Evolutionary conservation across 1,284 basidiomycete species (phyloP), one percentile per base, ranked within the genome.

Genomic region (Polyporus tsugae): DNA sequence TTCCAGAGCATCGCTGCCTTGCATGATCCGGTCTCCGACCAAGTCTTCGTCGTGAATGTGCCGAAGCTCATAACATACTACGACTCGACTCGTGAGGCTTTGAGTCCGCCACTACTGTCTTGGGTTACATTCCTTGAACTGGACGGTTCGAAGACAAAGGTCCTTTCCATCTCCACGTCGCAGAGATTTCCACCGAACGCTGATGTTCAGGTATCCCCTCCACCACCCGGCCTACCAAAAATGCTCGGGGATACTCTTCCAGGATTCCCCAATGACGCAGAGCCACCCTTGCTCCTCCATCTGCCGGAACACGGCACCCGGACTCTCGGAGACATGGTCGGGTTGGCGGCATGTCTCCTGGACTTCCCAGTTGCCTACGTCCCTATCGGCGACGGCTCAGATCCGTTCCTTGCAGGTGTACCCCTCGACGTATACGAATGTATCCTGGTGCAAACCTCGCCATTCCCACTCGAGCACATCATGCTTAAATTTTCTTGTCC

Each of bases 361-460:
- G 88, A 88, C 72, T 90, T 89, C 67, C 85, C 86, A 10, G 81
- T 89, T 7, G 87, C 86, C 19, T 89, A 89, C 68, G 76, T 84
- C 33, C 87, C 87, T n/a, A 66, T 71, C 7, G 76, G 76, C 19
- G 59, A 76, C 2, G 70, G 75, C 2, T 76, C 78, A 46, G 80
- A 76, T 1, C 70, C 77, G 7, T 86, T 85, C 73, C 79, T 89
- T 29, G 75, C 76, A 49, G 77, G 81, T 33, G 80, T 84, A 1
- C 73, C 80, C 1, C 78, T 89, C 53, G 83, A 87, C 63, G 75
- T 89, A 2, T 89, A 87, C 73, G 81, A 86, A 62, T 82, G 79
- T 70, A 70, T 68, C 15, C 66, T 82, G 58, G 63, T 58, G 67
- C 13, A n/a, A 22, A 29, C 11, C 19, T 6, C 1, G 15, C 41